phyloP scores from a whole-genome alignment of 2,329 filamentous ascomycete species.

The Xylariales sp. region DNA sequence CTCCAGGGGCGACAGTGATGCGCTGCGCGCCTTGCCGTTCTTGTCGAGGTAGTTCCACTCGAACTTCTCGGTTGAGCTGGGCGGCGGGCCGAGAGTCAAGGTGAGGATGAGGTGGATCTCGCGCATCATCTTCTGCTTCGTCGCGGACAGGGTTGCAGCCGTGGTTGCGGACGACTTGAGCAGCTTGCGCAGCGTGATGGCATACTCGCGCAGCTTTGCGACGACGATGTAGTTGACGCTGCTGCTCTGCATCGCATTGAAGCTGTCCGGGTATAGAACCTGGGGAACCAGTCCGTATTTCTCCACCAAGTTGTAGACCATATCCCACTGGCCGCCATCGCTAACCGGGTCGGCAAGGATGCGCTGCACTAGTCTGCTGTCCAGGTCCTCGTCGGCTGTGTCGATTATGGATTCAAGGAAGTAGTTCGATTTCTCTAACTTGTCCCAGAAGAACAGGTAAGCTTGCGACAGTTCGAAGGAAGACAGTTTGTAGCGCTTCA shows the following conservation, averaged over 20 bases:
- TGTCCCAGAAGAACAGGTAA: conserved; percentile 92
- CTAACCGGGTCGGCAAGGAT: conserved; percentile 64
- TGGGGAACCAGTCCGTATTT: conserved; percentile 91
- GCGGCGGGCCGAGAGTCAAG: conserved; percentile 75
- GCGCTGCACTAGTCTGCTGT: conserved; percentile 67
- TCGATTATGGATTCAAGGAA: conserved; percentile 82
- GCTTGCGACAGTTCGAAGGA: conserved; percentile 82
- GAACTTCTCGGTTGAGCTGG: conserved; percentile 63
- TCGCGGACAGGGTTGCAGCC: conserved; percentile 36
- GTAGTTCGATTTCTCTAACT: conserved; percentile 86
- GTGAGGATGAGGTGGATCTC: conserved; percentile 81
- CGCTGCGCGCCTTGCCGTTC: conserved; percentile 56
- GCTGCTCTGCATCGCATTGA: conserved; percentile 67
- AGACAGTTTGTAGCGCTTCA: conserved; percentile 74
- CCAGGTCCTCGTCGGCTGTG: conserved; percentile 65
- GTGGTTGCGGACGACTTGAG: conserved; percentile 31
- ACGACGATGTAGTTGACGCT: conserved; percentile 71
- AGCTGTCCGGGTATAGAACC: conserved; percentile 74
- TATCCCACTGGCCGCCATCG: conserved; percentile 89
- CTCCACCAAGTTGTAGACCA: conserved; percentile 75
- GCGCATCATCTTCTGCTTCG: conserved; percentile 71
- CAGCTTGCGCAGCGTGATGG: conserved; percentile 63
- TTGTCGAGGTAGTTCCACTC: conserved; percentile 76
- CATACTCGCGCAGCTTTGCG: conserved; percentile 82
- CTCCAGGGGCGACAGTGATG: conserved; percentile 61